These are phyloP conservation scores for Pyropia haitanensis DNA, from an alignment of 23 red algal genomes.

Conservation along the genomic window DNA sequence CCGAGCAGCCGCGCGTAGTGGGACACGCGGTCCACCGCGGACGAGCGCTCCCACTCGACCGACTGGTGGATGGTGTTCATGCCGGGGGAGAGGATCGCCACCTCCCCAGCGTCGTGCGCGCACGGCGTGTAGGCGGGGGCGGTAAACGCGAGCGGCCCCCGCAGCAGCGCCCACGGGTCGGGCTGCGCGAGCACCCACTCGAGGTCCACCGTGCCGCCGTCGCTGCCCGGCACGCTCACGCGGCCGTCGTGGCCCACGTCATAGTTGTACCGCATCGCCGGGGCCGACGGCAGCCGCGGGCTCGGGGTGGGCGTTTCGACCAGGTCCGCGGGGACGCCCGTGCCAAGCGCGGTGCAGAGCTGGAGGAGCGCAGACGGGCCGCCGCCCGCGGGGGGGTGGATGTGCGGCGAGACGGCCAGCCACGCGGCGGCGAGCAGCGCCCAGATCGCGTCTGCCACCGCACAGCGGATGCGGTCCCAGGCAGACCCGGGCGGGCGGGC, in stretches of 20 bases:
- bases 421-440: too few species aligned
- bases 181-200: slow-evolving; percentile 18
- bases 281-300: background rate
- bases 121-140: background rate
- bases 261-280: slow-evolving; percentile 19
- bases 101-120: background rate
- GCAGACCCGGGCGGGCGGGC: too few species aligned
- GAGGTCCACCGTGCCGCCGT: slow-evolving; percentile 16
- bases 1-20: slow-evolving; percentile 20
- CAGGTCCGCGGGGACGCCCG: too few species aligned
- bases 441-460: too few species aligned
- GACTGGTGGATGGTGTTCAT: slow-evolving; percentile 38
- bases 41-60: slow-evolving; percentile 5
- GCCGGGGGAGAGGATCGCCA: slow-evolving; percentile 20
- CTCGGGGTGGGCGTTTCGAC: too few species aligned
- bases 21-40: slow-evolving; percentile 2
- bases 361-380: too few species aligned
- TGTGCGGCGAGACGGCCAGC: too few species aligned
- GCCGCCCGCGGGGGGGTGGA: too few species aligned
- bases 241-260: slow-evolving; percentile 36
- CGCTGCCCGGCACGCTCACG: slow-evolving; percentile 16
- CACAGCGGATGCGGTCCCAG: too few species aligned
- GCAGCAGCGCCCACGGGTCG: background rate
- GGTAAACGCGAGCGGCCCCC: slow-evolving; percentile 5
- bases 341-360: too few species aligned